These are phyloP conservation scores for Phytophthora cryptogea DNA, from an alignment of 352 stramenopile species.

Conservation along the genomic window DNA sequence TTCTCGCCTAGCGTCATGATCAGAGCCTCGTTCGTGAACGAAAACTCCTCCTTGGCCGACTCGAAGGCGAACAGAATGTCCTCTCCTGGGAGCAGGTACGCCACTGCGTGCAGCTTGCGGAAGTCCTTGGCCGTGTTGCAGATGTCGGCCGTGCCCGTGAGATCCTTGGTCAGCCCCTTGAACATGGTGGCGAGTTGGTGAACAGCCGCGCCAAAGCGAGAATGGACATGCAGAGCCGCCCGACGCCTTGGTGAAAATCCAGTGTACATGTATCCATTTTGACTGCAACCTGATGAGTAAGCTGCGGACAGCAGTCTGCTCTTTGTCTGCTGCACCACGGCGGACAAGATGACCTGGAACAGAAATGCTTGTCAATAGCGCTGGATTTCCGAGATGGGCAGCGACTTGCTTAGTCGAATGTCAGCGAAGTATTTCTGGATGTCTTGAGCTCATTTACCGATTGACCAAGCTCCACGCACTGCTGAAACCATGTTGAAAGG, in stretches of 20 bases:
- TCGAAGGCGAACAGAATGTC: constrained; percentile 57
- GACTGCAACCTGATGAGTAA: constrained; percentile 21
- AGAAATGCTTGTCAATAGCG: constrained; percentile 16
- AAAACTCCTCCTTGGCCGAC: constrained; percentile 62
- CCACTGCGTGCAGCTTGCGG: constrained; percentile 30
- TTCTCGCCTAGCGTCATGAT: constrained; percentile 43
- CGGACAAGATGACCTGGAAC: constrained; percentile 15
- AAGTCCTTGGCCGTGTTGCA: constrained; percentile 41
- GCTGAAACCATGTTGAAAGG: constrained; percentile 52
- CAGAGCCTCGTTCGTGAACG: constrained; percentile 66
- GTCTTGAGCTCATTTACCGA: constrained; percentile 10
- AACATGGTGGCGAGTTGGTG: constrained; percentile 36
- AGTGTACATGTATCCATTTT: constrained; percentile 14
- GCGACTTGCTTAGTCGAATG: constrained; percentile 16
- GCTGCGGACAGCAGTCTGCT: constrained; percentile 4
- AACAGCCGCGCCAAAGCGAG: constrained; percentile 24
- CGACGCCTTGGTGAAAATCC: constrained; percentile 21
- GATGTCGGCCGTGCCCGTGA: constrained; percentile 57
- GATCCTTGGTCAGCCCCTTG: constrained; percentile 53
- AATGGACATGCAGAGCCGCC: constrained; percentile 12
- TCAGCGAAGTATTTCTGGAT: no score
- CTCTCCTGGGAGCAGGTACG: constrained; percentile 50
- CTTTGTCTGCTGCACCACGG: constrained; percentile 13
- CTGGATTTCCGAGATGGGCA: constrained; percentile 21
- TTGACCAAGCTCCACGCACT: constrained; percentile 4